phyloP scores from a whole-genome alignment of 441 rosid genomes.

The Adansonia grandidieri region DNA sequence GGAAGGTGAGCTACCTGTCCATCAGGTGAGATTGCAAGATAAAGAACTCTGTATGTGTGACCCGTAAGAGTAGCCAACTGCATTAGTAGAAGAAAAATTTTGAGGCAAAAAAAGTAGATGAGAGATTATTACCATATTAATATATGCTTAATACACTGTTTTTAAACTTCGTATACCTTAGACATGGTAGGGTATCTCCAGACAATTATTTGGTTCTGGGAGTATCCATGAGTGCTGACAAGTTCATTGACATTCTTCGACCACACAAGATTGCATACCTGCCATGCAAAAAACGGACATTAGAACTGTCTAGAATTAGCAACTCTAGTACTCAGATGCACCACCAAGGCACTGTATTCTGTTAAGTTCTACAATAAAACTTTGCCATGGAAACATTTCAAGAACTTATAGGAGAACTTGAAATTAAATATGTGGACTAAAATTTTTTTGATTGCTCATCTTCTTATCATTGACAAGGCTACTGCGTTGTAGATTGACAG shows the following conservation, averaged over 20 bases:
- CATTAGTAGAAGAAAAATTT: conserved; percentile 28
- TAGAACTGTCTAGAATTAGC: conserved; percentile 11
- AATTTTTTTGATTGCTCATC: neutral
- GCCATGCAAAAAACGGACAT: conserved; percentile 25
- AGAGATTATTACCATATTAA: neutral
- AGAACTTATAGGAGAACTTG: conserved; percentile 13
- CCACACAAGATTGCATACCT: conserved; percentile 97
- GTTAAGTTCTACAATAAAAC: neutral
- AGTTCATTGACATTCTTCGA: conserved; percentile 91
- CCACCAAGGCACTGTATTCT: neutral
- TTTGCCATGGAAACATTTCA: neutral
- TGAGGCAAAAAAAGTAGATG: neutral
- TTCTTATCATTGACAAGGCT: neutral
- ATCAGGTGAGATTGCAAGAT: conserved; percentile 96
- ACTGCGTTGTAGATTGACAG: neutral
- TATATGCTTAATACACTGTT: neutral
- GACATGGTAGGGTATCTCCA: conserved; percentile 98
- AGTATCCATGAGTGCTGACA: conserved; percentile 96
- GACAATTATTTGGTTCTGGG: conserved; percentile 90
- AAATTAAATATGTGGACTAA: neutral
- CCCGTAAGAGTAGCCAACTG: conserved; percentile 97
- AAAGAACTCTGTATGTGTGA: conserved; percentile 85
- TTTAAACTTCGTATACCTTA: conserved; percentile 50
- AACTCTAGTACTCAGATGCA: neutral
- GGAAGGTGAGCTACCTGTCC: conserved; percentile 66